phyloP scores from a whole-genome alignment of 169 alveolate species.

The Plasmodium knowlesi region DNA sequence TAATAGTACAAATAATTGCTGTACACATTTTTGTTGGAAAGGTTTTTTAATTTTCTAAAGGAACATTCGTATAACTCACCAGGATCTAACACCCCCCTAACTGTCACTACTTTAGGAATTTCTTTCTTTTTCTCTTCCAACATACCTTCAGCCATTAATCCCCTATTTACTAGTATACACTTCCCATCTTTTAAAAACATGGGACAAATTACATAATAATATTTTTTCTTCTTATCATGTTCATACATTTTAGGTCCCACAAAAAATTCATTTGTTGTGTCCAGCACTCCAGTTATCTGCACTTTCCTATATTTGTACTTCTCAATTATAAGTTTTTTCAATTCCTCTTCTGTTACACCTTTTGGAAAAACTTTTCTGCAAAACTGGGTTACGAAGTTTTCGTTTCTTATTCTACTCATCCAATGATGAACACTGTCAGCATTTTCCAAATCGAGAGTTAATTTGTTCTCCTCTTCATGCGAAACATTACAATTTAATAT shows the following conservation, averaged over 20 bases:
- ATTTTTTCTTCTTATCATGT: constrained; percentile 68
- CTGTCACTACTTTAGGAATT: constrained; percentile 86
- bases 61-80: constrained; percentile 84
- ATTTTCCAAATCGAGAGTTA: constrained; percentile 32
- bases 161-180: constrained; percentile 85
- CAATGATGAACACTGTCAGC: constrained; percentile 21
- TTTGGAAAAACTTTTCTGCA: constrained; percentile 33
- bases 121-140: constrained; percentile 75
- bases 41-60: constrained; percentile 34
- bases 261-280: constrained; percentile 82
- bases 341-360: constrained; percentile 50
- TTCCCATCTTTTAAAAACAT: constrained; percentile 87
- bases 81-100: constrained; percentile 86
- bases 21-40: constrained; percentile 61
- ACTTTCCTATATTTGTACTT: constrained; percentile 77
- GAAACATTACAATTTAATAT: background rate
- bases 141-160: constrained; percentile 80
- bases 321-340: constrained; percentile 56
- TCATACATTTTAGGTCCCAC: constrained; percentile 87
- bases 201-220: constrained; percentile 85
- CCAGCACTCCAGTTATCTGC: constrained; percentile 87
- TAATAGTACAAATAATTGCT: constrained; percentile 79
- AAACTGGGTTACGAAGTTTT: constrained; percentile 12
- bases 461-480: background rate
- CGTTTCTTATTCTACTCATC: constrained; percentile 58